These are phyloP conservation scores for Solanum paucissectum DNA, from an alignment of 257 asterid genomes.

Conservation along the genomic window DNA sequence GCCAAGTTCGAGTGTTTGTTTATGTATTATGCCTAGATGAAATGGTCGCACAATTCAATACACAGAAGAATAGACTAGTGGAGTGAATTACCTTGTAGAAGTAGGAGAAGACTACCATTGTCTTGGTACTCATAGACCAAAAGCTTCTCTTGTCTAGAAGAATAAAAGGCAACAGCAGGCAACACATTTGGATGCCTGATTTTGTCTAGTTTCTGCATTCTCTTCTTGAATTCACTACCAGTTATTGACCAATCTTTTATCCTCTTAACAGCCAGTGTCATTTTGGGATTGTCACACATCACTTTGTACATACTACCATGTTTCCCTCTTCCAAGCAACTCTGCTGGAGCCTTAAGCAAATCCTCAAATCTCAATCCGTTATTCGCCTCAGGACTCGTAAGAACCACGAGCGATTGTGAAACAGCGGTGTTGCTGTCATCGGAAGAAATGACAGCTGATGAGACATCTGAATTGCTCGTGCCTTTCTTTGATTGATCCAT, in stretches of 20 bases:
- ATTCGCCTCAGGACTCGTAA: conserved; percentile 38
- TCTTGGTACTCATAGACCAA: conserved; percentile 61
- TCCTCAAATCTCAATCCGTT: conserved; percentile 50
- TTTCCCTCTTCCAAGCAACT: conserved; percentile 66
- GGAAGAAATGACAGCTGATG: conserved; percentile 16
- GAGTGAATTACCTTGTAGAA: conserved; percentile 39
- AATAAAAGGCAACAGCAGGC: conserved; percentile 56
- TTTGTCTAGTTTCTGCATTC: conserved; percentile 46
- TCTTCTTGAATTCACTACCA: conserved; percentile 37
- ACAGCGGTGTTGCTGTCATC: conserved; percentile 22
- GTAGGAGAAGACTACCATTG: conserved; percentile 55
- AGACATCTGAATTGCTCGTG: conserved; percentile 15
- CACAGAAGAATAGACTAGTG: neutral
- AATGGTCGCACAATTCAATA: neutral
- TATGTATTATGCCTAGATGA: neutral
- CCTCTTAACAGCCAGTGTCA: conserved; percentile 56
- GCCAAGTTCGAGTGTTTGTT: neutral
- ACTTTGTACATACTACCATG: conserved; percentile 73
- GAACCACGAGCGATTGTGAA: conserved; percentile 37
- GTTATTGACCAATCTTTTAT: conserved; percentile 56
- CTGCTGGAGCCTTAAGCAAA: conserved; percentile 75
- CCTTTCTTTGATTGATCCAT: conserved; percentile 21
- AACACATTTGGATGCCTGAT: conserved; percentile 54
- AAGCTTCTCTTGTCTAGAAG: conserved; percentile 67
- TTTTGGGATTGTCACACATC: conserved; percentile 28